Evolutionary conservation across 805 yeast species (phyloP), one percentile per base, ranked within the genome.

Genomic region (Yamadazyma endophytica): DNA sequence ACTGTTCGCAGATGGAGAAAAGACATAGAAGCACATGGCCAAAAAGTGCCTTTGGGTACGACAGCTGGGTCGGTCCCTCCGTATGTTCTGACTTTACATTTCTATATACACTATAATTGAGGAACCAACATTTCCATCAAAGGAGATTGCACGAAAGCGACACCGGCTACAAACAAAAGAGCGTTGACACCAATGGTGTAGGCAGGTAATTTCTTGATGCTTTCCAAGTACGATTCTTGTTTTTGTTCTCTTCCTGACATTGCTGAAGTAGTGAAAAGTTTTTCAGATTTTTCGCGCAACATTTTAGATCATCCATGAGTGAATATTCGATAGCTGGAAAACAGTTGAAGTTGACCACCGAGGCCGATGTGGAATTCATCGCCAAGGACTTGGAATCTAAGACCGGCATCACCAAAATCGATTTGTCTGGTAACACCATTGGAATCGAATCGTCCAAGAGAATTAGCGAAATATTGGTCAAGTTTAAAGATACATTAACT

Each of bases 351-450:
- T 75, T 89, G 40, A 82, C 89, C 53, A 46, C 83, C 2, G 71
- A 66, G 12, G 77, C 67, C 11, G 96, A 89, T 48, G 82, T 89
- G 39, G 70, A 75, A 47, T 81, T 84, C n/a, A 72, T 77, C 47
- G 55, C 84, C 14, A 71, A 71, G 9, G 82, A 78, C 41, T 65
- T 92, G 35, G 50, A 56, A 15, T 39, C 50, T 7, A 41, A 47
- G 35, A 40, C 40, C 35, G 54, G 36, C 36, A 64, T 68, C 31
- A 73, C 70, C 22, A 77, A 75, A 46, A 66, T 89, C 25, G 94
- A 87, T 56, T 68, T 92, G 35, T 79, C 89, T 6, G 99, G 99
- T 42, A 92, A 90, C 64, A 89, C 98, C 18, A 78, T 89, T 42
- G 96, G 97, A 36, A 81, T 88, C 36, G 95, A 79, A 26, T 95